These are phyloP conservation scores for Poa annua DNA, from an alignment of 176 grass and related monocot species.

Conservation along the genomic window DNA sequence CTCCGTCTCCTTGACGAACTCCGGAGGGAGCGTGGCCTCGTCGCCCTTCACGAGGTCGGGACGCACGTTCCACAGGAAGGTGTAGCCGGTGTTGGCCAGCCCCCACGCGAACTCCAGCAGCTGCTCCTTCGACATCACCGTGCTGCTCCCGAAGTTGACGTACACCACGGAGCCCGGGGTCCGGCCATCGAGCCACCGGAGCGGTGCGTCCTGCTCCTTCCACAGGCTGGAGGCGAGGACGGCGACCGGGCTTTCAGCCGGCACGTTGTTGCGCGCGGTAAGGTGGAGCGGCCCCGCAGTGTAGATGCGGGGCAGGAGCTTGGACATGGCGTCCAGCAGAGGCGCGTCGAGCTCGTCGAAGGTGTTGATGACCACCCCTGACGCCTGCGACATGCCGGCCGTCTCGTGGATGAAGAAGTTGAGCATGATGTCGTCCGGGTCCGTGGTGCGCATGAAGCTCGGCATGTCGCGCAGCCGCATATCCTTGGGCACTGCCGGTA, in stretches of 20 bases:
- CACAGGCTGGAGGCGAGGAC: constrained; percentile 44
- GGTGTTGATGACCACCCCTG: constrained; percentile 49
- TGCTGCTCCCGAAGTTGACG: constrained; percentile 68
- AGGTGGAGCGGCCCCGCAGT: constrained; percentile 46
- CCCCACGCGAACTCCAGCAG: constrained; percentile 83
- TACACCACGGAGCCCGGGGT: not conserved
- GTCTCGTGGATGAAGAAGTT: constrained; percentile 54
- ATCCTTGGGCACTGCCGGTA: constrained; percentile 9
- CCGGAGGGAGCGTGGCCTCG: not conserved
- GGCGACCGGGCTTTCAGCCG: constrained; percentile 6
- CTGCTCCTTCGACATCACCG: constrained; percentile 45
- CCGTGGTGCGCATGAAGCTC: constrained; percentile 48
- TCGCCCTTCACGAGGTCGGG: constrained; percentile 51
- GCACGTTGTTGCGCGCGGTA: constrained; percentile 36
- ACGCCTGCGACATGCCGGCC: constrained; percentile 39
- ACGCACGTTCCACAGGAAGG: constrained; percentile 75
- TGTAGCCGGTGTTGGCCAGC: constrained; percentile 46
- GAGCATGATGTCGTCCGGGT: constrained; percentile 49
- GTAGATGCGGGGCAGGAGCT: constrained; percentile 31
- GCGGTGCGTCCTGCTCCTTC: constrained; percentile 40
- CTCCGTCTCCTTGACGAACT: not conserved
- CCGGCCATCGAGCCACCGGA: constrained; percentile 45
- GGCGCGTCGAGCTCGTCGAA: constrained; percentile 51
- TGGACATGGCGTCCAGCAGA: not conserved
- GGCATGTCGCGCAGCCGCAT: constrained; percentile 48